Base-by-base conservation (phyloP, 2,329 filamentous ascomycete species). In the Alternaria atra region DNA sequence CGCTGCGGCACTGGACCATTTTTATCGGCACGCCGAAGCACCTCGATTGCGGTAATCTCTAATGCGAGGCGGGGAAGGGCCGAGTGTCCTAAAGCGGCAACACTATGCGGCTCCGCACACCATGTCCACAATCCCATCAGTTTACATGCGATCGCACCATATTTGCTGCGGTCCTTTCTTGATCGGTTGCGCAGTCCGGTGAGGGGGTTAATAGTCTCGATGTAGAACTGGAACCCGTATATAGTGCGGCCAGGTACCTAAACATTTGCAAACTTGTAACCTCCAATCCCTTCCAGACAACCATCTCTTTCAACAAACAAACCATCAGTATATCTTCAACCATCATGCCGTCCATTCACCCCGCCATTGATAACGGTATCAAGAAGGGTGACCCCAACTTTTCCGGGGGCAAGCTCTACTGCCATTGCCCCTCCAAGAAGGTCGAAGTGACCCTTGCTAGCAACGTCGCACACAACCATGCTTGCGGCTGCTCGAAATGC, bases 401-500 rank as follows among this genome's bases (percentile, higher is more conserved):
- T 77, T 46, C 82, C 0, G 89, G 89, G 59, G 89, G 89, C 59
- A 87, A 83, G 53, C 83, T 91, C 8, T 80, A 80, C 75, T 91
- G 89, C 82, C 84, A 85, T 70, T 91, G 89, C 81, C 56, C 77
- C 10, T 79, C 68, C 63, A 75, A 84, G 74, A 84, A 84, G 27
- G 86, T 91, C 60, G 84, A 87, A 70, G 82, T 91, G 23, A 83
- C 82, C 0, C 81, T 91, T 39, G 75, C 69, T 59, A 80, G 84
- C 73, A 86, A 90, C 68, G 85, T 91, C 57, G 80, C 83, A 2
- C 88, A 90, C 82, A 90, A 91, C 82, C 89, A 91, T 79, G 88
- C 87, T 56, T 91, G 89, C 78, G 89, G 89, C 64, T 91, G 89
- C 80, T 90, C 87, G 55, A 89, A 90, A 77, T 91, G 89, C 84